These are phyloP conservation scores for Anethum foeniculum DNA, from an alignment of 140 eudicot species.

Conservation along the genomic window DNA sequence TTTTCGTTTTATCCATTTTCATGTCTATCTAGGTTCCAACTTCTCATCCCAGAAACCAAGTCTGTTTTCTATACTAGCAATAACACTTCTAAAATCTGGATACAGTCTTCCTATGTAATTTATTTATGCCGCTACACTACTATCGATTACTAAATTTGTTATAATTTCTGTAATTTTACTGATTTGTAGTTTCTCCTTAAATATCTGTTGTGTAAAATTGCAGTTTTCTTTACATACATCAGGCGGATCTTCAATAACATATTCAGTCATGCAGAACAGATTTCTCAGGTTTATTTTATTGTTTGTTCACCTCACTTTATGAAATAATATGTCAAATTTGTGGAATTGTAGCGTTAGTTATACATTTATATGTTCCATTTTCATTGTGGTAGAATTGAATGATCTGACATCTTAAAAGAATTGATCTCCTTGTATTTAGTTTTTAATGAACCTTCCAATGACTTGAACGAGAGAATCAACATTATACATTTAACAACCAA, in stretches of 20 bases:
- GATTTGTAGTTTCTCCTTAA: neutral
- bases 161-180: neutral
- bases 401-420: neutral
- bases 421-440: neutral
- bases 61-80: neutral
- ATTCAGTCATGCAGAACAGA: slow-evolving; percentile 80
- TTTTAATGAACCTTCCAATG: neutral
- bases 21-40: neutral
- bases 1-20: neutral
- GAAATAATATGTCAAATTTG: neutral
- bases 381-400: neutral
- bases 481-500: neutral
- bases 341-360: neutral
- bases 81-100: neutral
- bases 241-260: slow-evolving; percentile 77
- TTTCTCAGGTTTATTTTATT: slow-evolving; percentile 58
- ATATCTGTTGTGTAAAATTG: slow-evolving; percentile 19
- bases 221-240: slow-evolving; percentile 81
- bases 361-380: neutral
- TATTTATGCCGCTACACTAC: neutral
- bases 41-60: neutral
- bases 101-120: neutral
- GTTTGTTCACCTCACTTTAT: neutral
- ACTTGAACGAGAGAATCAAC: neutral
- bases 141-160: neutral